These are phyloP conservation scores for Silene latifolia DNA, from an alignment of 148 eudicot genomes.

Conservation along the genomic window DNA sequence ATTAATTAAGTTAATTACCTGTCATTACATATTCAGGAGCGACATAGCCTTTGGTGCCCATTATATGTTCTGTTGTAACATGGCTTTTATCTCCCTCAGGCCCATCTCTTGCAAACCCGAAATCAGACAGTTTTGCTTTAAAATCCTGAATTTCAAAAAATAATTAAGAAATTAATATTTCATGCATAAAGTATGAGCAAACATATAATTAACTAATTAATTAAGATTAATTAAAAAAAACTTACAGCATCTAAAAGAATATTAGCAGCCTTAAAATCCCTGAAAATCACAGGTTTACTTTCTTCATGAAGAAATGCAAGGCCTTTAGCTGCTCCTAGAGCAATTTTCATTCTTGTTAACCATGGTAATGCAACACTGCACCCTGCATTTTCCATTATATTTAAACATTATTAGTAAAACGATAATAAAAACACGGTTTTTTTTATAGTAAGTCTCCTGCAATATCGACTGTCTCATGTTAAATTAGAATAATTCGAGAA, in stretches of 20 bases:
- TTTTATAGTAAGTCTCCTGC: no score
- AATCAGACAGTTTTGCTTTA: constrained; percentile 65
- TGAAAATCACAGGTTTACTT: constrained; percentile 35
- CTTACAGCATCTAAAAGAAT: constrained; percentile 32
- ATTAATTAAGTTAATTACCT: constrained; percentile 35
- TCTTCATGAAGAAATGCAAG: constrained; percentile 35
- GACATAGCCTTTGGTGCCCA: constrained; percentile 73
- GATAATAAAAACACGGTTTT: no score
- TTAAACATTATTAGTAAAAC: background rate
- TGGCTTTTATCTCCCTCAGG: constrained; percentile 63
- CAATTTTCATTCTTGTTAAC: constrained; percentile 40
- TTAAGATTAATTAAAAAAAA: background rate
- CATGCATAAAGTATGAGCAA: no score
- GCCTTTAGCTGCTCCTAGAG: constrained; percentile 38
- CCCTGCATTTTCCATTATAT: constrained; percentile 36
- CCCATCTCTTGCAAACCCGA: constrained; percentile 72
- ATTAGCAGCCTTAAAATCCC: constrained; percentile 40
- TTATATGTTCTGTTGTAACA: constrained; percentile 45
- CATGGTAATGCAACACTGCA: constrained; percentile 36
- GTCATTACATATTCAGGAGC: constrained; percentile 58
- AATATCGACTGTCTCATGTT: no score
- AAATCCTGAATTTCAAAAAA: constrained; percentile 39
- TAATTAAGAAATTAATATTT: background rate
- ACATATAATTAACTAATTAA: background rate
- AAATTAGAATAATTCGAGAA: no score